Evolutionary conservation across 495 filamentous ascomycete genomes (phyloP), one percentile per base, ranked within the genome.

Genomic region (Cryomyces minteri): DNA sequence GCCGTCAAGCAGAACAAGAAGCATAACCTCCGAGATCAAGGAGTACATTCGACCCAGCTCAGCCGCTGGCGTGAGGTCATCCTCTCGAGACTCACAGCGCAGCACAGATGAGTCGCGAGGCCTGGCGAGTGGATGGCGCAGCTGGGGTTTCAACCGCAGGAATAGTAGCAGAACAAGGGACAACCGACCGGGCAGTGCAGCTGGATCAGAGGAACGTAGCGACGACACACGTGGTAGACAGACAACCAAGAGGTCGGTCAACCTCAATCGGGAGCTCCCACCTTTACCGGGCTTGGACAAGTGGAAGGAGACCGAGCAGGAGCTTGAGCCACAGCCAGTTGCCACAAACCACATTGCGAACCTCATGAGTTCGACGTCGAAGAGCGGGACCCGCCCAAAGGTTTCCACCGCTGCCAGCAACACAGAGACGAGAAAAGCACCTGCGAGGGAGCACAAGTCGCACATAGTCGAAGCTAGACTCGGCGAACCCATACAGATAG

Each of bases 211-310:
- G 18, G 18, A 25, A 25, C 18, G 18, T 25, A 25, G 18, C 18
- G 18, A 25, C 2, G 49, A 52, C 25, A 48, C 30, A 31, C n/a
- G 47, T n/a, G 32, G 32, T 14, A 48, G 50, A 11, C 48, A 37
- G 18, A 41, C 47, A 45, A 52, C 36, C 32, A 56, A 57, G 45
- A 18, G 43, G 7, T 44, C 54, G 30, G 32, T 61, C 47, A 55
- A 66, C 44, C 54, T 66, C 29, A 66, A 66, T 47, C 53, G 63
- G 30, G 62, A 64, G 41, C 51, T 66, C 5, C 63, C 63, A 18
- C 63, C 63, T 7, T 44, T 66, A 9, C 63, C 63, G 1, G 56
- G 57, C 37, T 48, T 66, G 3, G 61, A 65, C 40, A 54, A 55
- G 34, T 63, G 58, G 60, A 44, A 52, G 11, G 43, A 48, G 18